Conservation (phyloP, 305 asterid species). For the Solanum hybrid region DNA sequence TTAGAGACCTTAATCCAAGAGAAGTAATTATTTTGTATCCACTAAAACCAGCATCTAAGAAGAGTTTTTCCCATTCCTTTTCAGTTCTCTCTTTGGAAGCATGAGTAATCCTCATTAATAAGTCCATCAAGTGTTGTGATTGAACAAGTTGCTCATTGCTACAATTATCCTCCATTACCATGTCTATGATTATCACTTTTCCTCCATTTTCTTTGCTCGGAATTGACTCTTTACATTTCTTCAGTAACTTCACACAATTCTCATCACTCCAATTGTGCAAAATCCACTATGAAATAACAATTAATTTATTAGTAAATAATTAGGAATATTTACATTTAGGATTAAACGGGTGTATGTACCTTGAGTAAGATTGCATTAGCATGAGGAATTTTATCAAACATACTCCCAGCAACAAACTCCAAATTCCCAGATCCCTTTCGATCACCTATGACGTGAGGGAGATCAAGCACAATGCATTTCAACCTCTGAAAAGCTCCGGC, state of each 20-base stretch:
- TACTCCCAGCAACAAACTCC: constrained; percentile 29
- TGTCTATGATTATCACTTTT: constrained; percentile 20
- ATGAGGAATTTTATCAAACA: constrained; percentile 33
- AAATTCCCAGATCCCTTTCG: constrained; percentile 13
- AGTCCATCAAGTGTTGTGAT: background rate
- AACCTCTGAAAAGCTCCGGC: constrained; percentile 11
- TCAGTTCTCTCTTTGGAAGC: constrained; percentile 2
- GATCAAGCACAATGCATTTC: constrained; percentile 27
- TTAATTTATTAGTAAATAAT: background rate
- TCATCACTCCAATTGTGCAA: constrained; percentile 43
- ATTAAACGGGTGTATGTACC: constrained; percentile 16
- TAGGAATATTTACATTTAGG: background rate
- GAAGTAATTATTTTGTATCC: background rate
- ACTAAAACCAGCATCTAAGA: background rate
- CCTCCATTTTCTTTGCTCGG: constrained; percentile 14
- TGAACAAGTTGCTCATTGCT: background rate
- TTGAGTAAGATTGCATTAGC: constrained; percentile 34
- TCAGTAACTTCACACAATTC: constrained; percentile 23
- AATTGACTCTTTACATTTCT: constrained; percentile 38
- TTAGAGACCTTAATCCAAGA: background rate
- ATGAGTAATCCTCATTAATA: background rate
- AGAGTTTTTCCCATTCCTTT: background rate
- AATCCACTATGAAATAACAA: constrained; percentile 19
- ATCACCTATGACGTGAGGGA: constrained; percentile 21
- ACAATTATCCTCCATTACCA: background rate